Percentiles rank a stretch among this genome's conserved stretches.
Evolutionary conservation across 2,329 filamentous ascomycete genomes (phyloP).

Genomic region (Claviceps capensis): DNA sequence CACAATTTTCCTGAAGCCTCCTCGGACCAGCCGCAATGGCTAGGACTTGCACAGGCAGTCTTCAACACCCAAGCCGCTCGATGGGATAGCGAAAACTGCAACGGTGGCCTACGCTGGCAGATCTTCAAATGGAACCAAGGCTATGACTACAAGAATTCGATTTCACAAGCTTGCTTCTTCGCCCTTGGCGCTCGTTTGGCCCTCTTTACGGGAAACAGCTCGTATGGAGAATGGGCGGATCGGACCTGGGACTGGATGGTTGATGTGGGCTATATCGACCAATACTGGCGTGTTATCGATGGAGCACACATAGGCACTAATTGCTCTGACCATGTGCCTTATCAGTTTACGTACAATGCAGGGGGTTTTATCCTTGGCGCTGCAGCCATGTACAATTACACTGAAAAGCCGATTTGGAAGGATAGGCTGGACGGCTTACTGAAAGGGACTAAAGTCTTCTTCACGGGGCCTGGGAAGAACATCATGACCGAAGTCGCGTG

Average conservation of each 20-base stretch:
- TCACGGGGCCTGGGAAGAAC: conserved; percentile 33
- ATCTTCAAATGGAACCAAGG: conserved; percentile 74
- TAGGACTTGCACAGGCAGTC: conserved; percentile 61
- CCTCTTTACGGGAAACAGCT: conserved; percentile 62
- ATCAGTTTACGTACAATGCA: conserved; percentile 58
- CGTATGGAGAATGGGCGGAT: conserved; percentile 67
- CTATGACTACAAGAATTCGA: conserved; percentile 62
- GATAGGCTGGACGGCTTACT: conserved; percentile 43
- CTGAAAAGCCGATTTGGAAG: conserved; percentile 38
- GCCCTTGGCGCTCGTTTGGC: conserved; percentile 54
- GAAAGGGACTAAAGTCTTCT: conserved; percentile 39
- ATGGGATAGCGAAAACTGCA: conserved; percentile 57
- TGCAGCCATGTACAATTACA: conserved; percentile 56
- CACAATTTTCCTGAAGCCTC: conserved; percentile 48
- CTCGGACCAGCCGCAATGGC: conserved; percentile 46
- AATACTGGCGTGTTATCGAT: conserved; percentile 47
- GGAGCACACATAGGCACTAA: conserved; percentile 43
- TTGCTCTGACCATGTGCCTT: conserved; percentile 42
- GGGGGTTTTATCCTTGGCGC: conserved; percentile 53
- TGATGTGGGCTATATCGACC: conserved; percentile 41
- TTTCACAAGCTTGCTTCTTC: conserved; percentile 50
- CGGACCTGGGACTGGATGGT: conserved; percentile 58
- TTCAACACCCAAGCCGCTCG: conserved; percentile 66
- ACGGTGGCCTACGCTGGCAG: conserved; percentile 73
- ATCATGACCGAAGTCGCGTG: conserved; percentile 55